These are phyloP conservation scores for Trichoderma breve DNA, from an alignment of 2,329 filamentous ascomycete species.

Conservation along the genomic window DNA sequence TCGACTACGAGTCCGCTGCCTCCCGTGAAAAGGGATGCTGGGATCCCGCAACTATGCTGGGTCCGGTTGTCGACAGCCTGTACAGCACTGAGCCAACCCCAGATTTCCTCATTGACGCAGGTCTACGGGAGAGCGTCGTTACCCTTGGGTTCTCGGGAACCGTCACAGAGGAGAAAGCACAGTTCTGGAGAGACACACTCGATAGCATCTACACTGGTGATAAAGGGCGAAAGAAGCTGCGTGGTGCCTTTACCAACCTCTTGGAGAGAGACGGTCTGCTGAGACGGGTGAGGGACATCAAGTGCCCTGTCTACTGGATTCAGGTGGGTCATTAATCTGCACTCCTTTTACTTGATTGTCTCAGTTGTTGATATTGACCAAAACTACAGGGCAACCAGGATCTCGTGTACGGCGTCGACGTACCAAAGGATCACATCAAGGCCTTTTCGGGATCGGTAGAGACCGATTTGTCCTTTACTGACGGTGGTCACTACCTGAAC, in stretches of 20 bases:
- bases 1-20: constrained; percentile 51
- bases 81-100: constrained; percentile 39
- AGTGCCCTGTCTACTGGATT: constrained; percentile 53
- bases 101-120: constrained; percentile 47
- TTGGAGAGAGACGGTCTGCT: constrained; percentile 49
- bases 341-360: background rate
- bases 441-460: constrained; percentile 47
- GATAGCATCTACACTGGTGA: constrained; percentile 49
- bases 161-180: constrained; percentile 36
- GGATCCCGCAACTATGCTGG: constrained; percentile 44
- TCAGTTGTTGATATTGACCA: background rate
- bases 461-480: constrained; percentile 42
- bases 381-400: constrained; percentile 44
- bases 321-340: constrained; percentile 37
- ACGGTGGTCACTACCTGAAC: constrained; percentile 50
- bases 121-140: constrained; percentile 46
- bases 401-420: constrained; percentile 39
- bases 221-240: constrained; percentile 47
- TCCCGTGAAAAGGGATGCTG: constrained; percentile 49
- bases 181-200: constrained; percentile 48
- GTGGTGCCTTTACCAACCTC: constrained; percentile 45
- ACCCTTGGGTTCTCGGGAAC: constrained; percentile 46
- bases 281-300: constrained; percentile 45
- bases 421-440: constrained; percentile 49
- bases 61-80: constrained; percentile 45